Evolutionary conservation across 73 alveolate species (phyloP).

Genomic region (Paramecium tetraurelia): DNA sequence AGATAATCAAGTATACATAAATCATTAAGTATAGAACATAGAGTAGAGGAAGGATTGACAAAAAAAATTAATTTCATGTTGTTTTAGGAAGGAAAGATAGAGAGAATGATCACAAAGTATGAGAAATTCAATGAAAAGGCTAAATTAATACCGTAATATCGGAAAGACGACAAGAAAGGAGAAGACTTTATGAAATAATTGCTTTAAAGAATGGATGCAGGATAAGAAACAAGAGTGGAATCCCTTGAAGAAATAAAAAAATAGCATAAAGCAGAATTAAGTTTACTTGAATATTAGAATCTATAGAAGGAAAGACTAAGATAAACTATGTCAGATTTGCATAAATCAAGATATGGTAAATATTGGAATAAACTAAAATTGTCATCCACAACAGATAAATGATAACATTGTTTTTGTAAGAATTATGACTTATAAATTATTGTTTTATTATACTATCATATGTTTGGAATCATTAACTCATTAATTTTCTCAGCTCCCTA

Average conservation of each 20-base stretch:
- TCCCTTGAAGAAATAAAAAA: neutral
- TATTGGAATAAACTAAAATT: constrained; percentile 7
- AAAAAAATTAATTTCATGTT: neutral
- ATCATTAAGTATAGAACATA: neutral
- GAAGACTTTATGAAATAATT: neutral
- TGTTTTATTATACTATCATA: neutral
- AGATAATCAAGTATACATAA: neutral
- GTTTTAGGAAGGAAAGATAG: constrained; percentile 34
- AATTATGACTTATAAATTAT: neutral
- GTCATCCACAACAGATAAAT: neutral
- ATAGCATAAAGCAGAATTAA: neutral
- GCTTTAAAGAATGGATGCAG: neutral
- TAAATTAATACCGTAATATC: constrained; percentile 1
- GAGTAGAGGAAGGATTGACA: neutral
- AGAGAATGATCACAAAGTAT: constrained; percentile 33
- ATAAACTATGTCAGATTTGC: constrained; percentile 4
- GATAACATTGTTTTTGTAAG: neutral
- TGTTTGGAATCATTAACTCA: constrained; percentile 5
- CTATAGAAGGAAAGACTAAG: neutral
- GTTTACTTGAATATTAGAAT: neutral
- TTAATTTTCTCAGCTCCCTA: neutral
- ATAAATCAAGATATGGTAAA: neutral
- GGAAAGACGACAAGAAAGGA: neutral
- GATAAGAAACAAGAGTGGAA: constrained; percentile 34
- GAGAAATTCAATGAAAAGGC: constrained; percentile 35